Conservation (phyloP, 306 rosid genomes). For the Fragaria vesca region DNA sequence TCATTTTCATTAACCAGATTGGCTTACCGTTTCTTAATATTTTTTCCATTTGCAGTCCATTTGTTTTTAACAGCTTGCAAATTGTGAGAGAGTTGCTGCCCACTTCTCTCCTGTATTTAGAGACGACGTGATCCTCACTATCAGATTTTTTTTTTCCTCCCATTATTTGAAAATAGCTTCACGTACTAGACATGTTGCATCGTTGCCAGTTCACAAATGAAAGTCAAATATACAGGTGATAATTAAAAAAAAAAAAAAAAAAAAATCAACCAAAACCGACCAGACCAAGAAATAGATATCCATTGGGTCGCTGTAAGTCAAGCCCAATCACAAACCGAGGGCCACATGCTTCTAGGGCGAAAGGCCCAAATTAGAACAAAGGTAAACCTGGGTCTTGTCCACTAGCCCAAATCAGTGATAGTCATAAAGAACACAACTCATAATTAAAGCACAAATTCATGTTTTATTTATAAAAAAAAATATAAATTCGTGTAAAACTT, state of each 20-base stretch:
- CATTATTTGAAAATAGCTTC: background rate
- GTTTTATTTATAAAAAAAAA: too few relatives aligned
- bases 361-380: too few relatives aligned
- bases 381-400: too few relatives aligned
- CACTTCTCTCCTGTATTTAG: background rate
- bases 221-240: background rate
- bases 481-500: too few relatives aligned
- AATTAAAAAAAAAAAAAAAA: background rate
- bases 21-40: background rate
- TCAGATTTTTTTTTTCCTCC: too few relatives aligned
- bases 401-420: too few relatives aligned
- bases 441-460: too few relatives aligned
- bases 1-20: background rate
- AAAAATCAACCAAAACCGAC: background rate
- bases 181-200: background rate
- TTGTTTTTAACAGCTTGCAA: background rate
- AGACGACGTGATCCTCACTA: slow-evolving; percentile 14
- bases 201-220: background rate
- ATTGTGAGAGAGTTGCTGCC: background rate
- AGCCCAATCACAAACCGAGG: background rate
- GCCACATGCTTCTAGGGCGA: background rate
- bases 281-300: background rate
- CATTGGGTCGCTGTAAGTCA: background rate
- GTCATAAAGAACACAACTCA: too few relatives aligned
- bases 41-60: background rate